Evolutionary conservation across 129 eudicot species (phyloP).

Genomic region (Centrapalus pauciflorus): DNA sequence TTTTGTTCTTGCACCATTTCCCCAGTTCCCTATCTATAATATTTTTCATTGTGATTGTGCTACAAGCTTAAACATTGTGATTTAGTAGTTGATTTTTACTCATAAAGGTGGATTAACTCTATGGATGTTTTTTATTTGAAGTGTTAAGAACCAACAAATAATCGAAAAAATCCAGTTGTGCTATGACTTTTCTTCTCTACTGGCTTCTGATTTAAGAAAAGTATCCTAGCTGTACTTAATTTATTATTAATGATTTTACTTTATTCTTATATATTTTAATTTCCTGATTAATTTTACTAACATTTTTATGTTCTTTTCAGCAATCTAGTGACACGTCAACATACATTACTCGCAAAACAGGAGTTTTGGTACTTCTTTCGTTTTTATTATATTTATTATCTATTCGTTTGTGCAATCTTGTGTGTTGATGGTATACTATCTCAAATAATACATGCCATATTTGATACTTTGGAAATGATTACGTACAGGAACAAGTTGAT

Average conservation of each 20-base stretch:
- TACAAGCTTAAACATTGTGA: not conserved
- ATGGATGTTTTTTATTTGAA: not conserved
- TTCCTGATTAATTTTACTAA: not conserved
- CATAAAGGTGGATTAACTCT: not conserved
- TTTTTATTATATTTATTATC: too few relatives aligned
- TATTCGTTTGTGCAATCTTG: not conserved
- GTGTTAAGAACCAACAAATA: not conserved
- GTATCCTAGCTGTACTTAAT: not conserved
- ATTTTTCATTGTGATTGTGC: not conserved
- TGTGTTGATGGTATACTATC: not conserved
- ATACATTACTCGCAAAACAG: slow-evolving; percentile 60
- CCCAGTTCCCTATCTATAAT: not conserved
- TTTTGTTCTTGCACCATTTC: not conserved
- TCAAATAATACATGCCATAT: not conserved
- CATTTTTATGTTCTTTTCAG: slow-evolving; percentile 43
- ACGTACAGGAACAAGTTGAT: not conserved
- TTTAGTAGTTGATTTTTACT: not conserved
- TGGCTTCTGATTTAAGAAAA: not conserved
- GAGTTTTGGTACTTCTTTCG: slow-evolving; percentile 60
- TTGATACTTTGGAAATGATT: not conserved
- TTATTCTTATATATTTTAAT: not conserved
- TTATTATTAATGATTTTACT: not conserved
- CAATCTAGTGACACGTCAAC: slow-evolving; percentile 57
- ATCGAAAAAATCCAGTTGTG: not conserved
- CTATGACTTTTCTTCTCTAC: not conserved